A percentile compares a stretch with the other conserved stretches of the same genome.
Conservation (phyloP, 768 basidiomycete genomes). For the Postia placenta region DNA sequence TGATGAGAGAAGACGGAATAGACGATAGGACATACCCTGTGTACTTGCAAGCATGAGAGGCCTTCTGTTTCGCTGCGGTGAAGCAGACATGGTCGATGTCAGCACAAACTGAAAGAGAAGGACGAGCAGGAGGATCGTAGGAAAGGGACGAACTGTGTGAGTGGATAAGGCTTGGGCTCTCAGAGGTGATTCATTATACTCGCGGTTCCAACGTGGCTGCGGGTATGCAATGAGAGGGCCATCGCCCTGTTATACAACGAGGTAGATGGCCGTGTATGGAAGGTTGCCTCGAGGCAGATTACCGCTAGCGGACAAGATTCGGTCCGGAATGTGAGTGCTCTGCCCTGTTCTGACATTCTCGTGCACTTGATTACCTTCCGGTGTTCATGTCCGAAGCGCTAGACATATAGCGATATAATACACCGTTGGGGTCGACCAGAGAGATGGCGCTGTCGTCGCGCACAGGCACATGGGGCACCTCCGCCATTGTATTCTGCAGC, state of each 20-base stretch:
- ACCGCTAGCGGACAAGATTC: conserved; percentile 16
- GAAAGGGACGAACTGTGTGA: conserved; percentile 23
- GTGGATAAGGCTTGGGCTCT: conserved; percentile 22
- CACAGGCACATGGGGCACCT: not conserved
- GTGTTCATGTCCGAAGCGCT: conserved; percentile 12
- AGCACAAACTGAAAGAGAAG: conserved; percentile 17
- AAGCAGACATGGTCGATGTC: conserved; percentile 45
- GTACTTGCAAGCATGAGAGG: conserved; percentile 39
- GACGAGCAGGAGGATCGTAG: conserved; percentile 23
- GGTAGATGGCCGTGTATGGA: conserved; percentile 54
- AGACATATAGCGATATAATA: not conserved
- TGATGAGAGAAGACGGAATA: conserved; percentile 5
- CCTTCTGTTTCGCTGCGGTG: conserved; percentile 54
- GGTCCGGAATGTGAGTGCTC: conserved; percentile 10
- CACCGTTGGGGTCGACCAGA: not conserved
- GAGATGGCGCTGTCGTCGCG: not conserved
- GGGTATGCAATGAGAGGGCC: conserved; percentile 29
- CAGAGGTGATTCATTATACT: conserved; percentile 32
- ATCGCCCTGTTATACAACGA: conserved; percentile 44
- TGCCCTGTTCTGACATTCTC: conserved; percentile 4
- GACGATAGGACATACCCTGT: conserved; percentile 40
- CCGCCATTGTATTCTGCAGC: not conserved
- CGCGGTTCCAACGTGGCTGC: conserved; percentile 65
- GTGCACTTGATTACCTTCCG: conserved; percentile 5
- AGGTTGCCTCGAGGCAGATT: conserved; percentile 37